A percentile compares a stretch with the other conserved stretches of the same genome.
Evolutionary conservation across 2,329 filamentous ascomycete genomes (phyloP).

Genomic region (Orbilia oligospora): DNA sequence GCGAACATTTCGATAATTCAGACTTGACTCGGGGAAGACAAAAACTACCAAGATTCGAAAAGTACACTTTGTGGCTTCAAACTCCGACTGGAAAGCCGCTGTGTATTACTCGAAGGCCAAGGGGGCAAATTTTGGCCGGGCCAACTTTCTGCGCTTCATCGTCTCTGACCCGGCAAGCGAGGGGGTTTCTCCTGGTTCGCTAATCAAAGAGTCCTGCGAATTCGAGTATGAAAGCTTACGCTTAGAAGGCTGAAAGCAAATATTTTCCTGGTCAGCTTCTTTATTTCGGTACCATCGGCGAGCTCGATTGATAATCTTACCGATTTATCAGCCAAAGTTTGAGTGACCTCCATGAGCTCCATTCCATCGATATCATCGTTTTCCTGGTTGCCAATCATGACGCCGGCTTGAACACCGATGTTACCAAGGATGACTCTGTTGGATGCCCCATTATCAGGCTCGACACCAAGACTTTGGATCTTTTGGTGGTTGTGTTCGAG

Average conservation of each 20-base stretch:
- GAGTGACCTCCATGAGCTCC: too few species aligned
- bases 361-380: not conserved
- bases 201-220: not conserved
- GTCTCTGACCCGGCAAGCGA: not conserved
- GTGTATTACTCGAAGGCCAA: not conserved
- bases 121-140: not conserved
- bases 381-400: not conserved
- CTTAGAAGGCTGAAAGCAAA: slow-evolving; percentile 2
- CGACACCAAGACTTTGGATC: not conserved
- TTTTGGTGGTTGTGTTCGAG: not conserved
- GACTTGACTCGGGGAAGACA: not conserved
- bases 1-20: not conserved
- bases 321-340: not conserved
- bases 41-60: not conserved
- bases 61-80: not conserved
- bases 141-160: slow-evolving; percentile 6
- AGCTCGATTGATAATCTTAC: not conserved
- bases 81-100: not conserved
- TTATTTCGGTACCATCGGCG: too few species aligned
- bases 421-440: not conserved
- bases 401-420: not conserved
- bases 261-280: not conserved
- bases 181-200: not conserved
- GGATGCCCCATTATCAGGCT: not conserved
- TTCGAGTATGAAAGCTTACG: slow-evolving; percentile 14